These are phyloP conservation scores for Sphaerulina vaccinii DNA, from an alignment of 2,329 filamentous ascomycete species.

Conservation along the genomic window DNA sequence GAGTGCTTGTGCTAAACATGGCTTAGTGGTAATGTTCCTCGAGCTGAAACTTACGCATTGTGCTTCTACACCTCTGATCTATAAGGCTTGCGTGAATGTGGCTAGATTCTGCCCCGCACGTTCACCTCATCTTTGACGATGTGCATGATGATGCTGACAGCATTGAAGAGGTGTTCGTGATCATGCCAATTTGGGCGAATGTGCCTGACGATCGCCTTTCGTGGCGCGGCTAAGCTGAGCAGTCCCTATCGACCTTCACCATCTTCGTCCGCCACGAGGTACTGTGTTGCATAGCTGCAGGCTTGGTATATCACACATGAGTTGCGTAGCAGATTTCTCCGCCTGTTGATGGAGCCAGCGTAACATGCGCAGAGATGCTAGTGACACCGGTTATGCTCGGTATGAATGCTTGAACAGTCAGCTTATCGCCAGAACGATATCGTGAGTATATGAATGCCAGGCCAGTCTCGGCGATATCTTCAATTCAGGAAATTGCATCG, in stretches of 20 bases:
- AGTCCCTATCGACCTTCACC: neutral
- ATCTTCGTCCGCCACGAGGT: neutral
- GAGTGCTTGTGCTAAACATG: no score
- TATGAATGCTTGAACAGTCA: no score
- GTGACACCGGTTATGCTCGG: no score
- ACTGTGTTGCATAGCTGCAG: neutral
- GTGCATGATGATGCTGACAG: slow-evolving; percentile 9
- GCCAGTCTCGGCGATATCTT: no score
- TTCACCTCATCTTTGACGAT: neutral
- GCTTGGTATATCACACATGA: neutral
- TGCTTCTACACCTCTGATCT: neutral
- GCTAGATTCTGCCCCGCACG: slow-evolving; percentile 2
- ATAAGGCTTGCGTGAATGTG: neutral
- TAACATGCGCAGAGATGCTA: no score
- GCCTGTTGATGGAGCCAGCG: no score
- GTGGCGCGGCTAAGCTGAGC: neutral
- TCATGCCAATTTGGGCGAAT: neutral
- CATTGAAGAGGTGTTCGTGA: slow-evolving; percentile 5
- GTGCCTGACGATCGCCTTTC: slow-evolving; percentile 18
- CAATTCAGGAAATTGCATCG: no score
- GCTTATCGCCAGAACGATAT: no score
- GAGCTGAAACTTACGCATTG: neutral
- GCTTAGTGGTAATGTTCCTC: neutral
- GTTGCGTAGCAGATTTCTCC: no score
- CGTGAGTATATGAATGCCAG: no score